Evolutionary conservation across 805 yeast species (phyloP), one percentile per base, ranked within the genome.

Genomic region (Blastobotrys robertii): DNA sequence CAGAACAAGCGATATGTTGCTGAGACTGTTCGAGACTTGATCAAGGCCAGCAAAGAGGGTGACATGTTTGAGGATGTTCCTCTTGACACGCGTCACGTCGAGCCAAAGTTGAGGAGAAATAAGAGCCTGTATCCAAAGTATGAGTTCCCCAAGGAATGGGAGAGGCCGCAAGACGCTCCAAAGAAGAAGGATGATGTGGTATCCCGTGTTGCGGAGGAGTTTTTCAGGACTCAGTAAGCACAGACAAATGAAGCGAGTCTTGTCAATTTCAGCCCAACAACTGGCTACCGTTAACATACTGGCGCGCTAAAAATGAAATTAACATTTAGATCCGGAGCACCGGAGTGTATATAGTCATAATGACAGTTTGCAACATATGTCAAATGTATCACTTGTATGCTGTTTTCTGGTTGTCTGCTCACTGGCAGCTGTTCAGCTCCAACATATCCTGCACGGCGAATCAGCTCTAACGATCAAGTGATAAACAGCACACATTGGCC

Each of bases 1-100:
- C 97, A 90, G 63, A 92, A 92, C 63, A 83, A 90, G 39, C 74
- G 82, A 50, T 78, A 71, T 59, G 65, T 85, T 49, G 78, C 80
- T 13, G 82, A 77, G 43, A 69, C 77, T 22, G 67, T 87, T 50
- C 73, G 74, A 51, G 70, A 70, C 44, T 66, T 92, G 39, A 55
- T 88, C 25, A 58, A 59, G 19, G 88, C 79, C 53, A 68, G 95
- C 6, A 82, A 77, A 55, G 81, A 76, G 41, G 55, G 68, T 2
- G 83, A 81, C 44, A 73, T 73, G 46, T 84, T 84, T 52, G 69
- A 71, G 35, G 94, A 84, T 55, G 67, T 90, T 29, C 96, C 97
- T 29, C 62, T 90, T 39, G 95, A 88, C 60, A 76, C 70, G 19
- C 77, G 95, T 60, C 86, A 81, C 57, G 71, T 73, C 41, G 62